A percentile compares a stretch with the other conserved stretches of the same genome.
Evolutionary conservation across 2,329 filamentous ascomycete genomes (phyloP).

Genomic region (Graphilbum fragrans): DNA sequence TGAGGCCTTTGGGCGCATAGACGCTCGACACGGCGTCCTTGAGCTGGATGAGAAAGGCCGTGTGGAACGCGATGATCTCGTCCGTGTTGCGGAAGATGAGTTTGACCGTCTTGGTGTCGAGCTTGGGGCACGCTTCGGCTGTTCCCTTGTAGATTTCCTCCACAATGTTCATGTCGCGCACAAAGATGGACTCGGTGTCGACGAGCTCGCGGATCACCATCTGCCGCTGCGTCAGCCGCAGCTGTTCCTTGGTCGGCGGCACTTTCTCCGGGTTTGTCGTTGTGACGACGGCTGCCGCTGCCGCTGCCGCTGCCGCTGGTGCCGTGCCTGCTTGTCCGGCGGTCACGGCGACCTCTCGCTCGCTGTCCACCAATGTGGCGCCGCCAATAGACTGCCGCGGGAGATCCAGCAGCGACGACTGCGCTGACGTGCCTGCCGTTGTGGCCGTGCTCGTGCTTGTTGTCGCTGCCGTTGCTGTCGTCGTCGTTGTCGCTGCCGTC

Average conservation of each 20-base stretch:
- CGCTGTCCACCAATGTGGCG: slow-evolving; percentile 21
- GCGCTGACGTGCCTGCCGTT: background rate
- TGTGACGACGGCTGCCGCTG: background rate
- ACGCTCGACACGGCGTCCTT: slow-evolving; percentile 71
- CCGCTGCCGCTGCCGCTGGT: background rate
- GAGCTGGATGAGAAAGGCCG: slow-evolving; percentile 63
- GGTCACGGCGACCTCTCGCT: slow-evolving; percentile 3
- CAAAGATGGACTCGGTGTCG: slow-evolving; percentile 83
- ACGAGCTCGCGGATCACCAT: slow-evolving; percentile 85
- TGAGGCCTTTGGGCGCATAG: slow-evolving; percentile 51
- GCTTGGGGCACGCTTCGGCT: slow-evolving; percentile 65
- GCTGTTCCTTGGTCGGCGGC: slow-evolving; percentile 41
- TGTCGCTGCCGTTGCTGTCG: no score
- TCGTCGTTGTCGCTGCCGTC: no score
- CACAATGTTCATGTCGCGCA: slow-evolving; percentile 92
- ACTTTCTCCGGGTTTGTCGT: no score
- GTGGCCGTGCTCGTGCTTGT: no score
- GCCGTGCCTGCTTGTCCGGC: background rate
- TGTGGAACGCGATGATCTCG: slow-evolving; percentile 80
- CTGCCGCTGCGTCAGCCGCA: slow-evolving; percentile 66
- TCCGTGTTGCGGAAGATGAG: slow-evolving; percentile 87
- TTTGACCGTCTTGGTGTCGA: slow-evolving; percentile 76
- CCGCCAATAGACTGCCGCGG: slow-evolving; percentile 19
- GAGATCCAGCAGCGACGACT: background rate
- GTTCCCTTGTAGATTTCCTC: slow-evolving; percentile 97